Base-by-base conservation (phyloP, 805 yeast genomes). In the Nakazawaea anatomiae region DNA sequence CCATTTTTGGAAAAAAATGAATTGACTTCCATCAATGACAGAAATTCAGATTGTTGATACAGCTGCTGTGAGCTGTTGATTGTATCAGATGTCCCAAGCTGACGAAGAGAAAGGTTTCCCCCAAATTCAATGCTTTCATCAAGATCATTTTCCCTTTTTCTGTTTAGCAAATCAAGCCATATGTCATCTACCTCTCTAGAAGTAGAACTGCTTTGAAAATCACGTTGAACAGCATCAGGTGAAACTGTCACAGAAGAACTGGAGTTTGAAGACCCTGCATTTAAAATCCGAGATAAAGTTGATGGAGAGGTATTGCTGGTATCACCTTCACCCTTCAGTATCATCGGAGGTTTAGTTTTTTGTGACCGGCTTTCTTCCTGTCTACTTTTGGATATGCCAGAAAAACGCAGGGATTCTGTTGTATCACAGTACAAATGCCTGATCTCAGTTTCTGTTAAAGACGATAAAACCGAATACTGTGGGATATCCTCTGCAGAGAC, bases 91-190 rank as follows among this genome's bases (percentile, higher is more conserved):
- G 25, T 18, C 25, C 2, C 25, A 18, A 18, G 25, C 25, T 18
- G 25, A 18, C 25, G 25, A 18, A 18, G 25, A 18, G 25, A 18
- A 38, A 38, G n/a, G n/a, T 38, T 38, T 7, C n/a, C 14, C 14
- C 30, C 44, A 29, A 25, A 45, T 6, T n/a, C 8, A 27, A 46
- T 38, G 12, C 18, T 41, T 3, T 46, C 53, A 29, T 44, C 45
- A 1, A 51, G 14, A 39, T 46, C 47, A 14, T 42, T 39, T 27
- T 36, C 50, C 18, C 46, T 46, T 41, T 43, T 51, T 11, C 29
- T 43, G 30, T 42, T 51, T 39, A 51, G 14, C 41, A 51, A 31
- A 12, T 32, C 39, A 7, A 51, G 11, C 53, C 53, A 51, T 8
- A 51, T 31, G 25, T 42, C 31, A 39, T 51, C 53, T 14, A 46